These are phyloP conservation scores for Gaultheria prostrata DNA, from an alignment of 148 eudicot species.

Conservation along the genomic window DNA sequence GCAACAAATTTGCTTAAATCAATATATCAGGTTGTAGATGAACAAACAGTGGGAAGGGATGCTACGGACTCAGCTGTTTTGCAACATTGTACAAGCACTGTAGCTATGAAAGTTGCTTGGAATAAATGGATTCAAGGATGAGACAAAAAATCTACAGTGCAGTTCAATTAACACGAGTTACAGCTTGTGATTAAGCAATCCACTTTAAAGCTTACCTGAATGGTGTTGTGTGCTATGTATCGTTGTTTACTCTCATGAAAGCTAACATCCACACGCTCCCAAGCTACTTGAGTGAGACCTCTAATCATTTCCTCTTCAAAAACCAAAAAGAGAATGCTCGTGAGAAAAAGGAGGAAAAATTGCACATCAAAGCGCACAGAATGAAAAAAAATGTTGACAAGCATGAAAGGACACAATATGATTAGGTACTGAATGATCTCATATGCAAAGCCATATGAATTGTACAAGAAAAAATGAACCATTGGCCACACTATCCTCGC, in stretches of 20 bases:
- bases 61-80: background rate
- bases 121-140: background rate
- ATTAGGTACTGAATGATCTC: background rate
- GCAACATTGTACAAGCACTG: background rate
- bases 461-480: background rate
- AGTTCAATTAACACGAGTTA: background rate
- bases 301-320: constrained; percentile 80
- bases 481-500: background rate
- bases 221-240: constrained; percentile 80
- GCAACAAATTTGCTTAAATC: background rate
- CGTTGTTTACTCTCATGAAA: constrained; percentile 79
- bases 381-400: background rate
- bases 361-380: background rate
- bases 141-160: background rate
- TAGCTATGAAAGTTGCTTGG: background rate
- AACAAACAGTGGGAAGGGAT: background rate
- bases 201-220: constrained; percentile 54
- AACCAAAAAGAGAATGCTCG: constrained; percentile 3
- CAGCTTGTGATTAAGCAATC: background rate
- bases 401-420: background rate
- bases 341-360: background rate
- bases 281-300: constrained; percentile 82
- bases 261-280: constrained; percentile 94
- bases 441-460: background rate
- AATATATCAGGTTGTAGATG: background rate